These are phyloP conservation scores for Stephania cephalantha DNA, from an alignment of 164 flowering plant genomes.

Conservation along the genomic window DNA sequence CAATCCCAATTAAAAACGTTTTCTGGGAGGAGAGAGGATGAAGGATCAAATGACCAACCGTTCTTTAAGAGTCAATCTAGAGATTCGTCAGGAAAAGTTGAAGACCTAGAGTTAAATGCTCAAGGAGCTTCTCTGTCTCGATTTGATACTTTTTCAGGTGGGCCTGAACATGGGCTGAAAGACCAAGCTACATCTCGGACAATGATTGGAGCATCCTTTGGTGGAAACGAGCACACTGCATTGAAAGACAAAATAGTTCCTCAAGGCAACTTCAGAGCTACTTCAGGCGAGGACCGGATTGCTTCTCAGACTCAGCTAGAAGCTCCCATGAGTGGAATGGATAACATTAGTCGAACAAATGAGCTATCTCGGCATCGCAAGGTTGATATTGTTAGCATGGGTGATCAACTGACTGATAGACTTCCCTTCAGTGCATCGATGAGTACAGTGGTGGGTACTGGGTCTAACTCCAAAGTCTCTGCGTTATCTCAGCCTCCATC, in stretches of 20 bases:
- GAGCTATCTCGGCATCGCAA: constrained; percentile 11
- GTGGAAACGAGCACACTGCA: constrained; percentile 23
- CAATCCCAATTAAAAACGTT: constrained; percentile 12
- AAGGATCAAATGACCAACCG: constrained; percentile 12
- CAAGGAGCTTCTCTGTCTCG: constrained; percentile 28
- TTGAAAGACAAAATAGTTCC: constrained; percentile 21
- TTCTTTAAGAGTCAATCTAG: constrained; percentile 11
- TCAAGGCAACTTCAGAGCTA: constrained; percentile 18
- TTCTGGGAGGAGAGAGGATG: constrained; percentile 11
- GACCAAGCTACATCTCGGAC: constrained; percentile 24
- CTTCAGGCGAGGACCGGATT: constrained; percentile 10
- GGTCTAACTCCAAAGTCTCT: constrained; percentile 13
- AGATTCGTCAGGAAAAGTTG: constrained; percentile 9
- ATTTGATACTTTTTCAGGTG: constrained; percentile 20
- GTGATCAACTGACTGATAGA: constrained; percentile 21
- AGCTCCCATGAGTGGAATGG: constrained; percentile 13
- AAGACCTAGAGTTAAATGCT: constrained; percentile 25
- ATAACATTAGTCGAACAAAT: constrained; percentile 15
- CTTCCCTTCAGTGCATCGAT: constrained; percentile 18
- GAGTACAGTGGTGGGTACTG: constrained; percentile 18
- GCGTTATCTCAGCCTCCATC: constrained; percentile 23
- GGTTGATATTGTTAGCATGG: constrained; percentile 27
- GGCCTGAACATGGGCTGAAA: constrained; percentile 25
- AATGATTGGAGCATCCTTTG: constrained; percentile 20
- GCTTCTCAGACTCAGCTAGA: constrained; percentile 15